Conservation (phyloP, 139 green algal genomes). For the Chlamydomonas eustigma region DNA sequence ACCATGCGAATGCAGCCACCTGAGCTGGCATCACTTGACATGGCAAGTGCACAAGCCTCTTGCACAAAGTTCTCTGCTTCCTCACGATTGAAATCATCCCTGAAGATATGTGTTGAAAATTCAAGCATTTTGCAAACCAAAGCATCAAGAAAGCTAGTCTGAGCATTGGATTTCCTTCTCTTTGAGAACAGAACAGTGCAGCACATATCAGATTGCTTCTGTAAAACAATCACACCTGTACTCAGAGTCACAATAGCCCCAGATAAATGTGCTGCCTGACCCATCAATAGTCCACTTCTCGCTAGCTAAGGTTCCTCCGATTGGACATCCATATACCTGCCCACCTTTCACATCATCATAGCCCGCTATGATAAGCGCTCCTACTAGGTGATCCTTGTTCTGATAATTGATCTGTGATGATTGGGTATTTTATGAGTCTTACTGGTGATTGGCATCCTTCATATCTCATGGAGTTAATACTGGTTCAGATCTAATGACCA, state of each 20-base stretch:
- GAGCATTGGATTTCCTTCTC: neutral
- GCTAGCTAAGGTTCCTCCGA: slow-evolving; percentile 74
- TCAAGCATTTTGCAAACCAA: no score
- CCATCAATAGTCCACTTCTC: slow-evolving; percentile 86
- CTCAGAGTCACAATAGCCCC: slow-evolving; percentile 74
- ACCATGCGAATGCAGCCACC: slow-evolving; percentile 78
- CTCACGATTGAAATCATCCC: slow-evolving; percentile 68
- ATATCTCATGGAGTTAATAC: no score
- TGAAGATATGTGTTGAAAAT: no score
- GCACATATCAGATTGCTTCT: no score
- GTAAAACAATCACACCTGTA: slow-evolving; percentile 59
- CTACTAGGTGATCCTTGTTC: slow-evolving; percentile 87
- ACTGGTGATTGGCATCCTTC: no score
- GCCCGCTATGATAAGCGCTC: slow-evolving; percentile 92
- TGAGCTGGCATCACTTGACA: slow-evolving; percentile 72
- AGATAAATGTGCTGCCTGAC: slow-evolving; percentile 87
- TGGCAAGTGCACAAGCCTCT: slow-evolving; percentile 72
- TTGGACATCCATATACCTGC: slow-evolving; percentile 83
- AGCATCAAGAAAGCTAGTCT: no score
- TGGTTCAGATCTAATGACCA: no score
- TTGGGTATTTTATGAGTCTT: no score
- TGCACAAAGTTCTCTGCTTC: slow-evolving; percentile 75
- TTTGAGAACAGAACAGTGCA: no score
- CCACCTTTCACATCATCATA: slow-evolving; percentile 79
- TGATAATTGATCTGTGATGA: slow-evolving; percentile 83